Conservation (phyloP, 805 yeast species). For the Starmera quercuum region DNA sequence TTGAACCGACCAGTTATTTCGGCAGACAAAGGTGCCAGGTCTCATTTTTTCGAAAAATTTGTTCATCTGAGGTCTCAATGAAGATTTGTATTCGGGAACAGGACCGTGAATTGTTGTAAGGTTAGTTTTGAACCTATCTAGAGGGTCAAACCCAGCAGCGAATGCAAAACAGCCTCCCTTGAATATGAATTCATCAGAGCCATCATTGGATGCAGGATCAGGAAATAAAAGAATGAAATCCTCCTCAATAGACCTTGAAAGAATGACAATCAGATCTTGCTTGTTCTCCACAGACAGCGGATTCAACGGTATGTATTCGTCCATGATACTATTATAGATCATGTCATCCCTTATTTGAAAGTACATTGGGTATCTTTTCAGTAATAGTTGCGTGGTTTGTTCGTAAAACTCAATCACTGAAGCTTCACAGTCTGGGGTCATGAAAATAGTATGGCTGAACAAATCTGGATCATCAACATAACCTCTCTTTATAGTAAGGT, state of each 20-base stretch:
- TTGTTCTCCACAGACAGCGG: slow-evolving; percentile 16
- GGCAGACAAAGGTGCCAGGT: slow-evolving; percentile 46
- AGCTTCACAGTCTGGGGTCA: slow-evolving; percentile 21
- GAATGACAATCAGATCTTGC: slow-evolving; percentile 9
- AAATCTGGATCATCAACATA: slow-evolving; percentile 25
- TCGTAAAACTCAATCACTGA: slow-evolving; percentile 53
- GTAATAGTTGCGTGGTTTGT: slow-evolving; percentile 15
- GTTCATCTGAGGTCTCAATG: slow-evolving; percentile 57
- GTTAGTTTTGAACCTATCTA: slow-evolving; percentile 40
- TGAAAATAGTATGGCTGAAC: slow-evolving; percentile 26
- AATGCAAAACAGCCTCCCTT: slow-evolving; percentile 53
- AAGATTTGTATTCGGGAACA: slow-evolving; percentile 57
- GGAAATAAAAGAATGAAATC: slow-evolving; percentile 49
- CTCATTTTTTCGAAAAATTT: slow-evolving; percentile 52
- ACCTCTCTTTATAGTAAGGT: slow-evolving; percentile 32
- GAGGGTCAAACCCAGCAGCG: slow-evolving; percentile 71
- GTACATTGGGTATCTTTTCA: slow-evolving; percentile 18
- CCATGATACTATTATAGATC: slow-evolving; percentile 18
- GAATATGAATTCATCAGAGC: slow-evolving; percentile 49
- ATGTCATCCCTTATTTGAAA: slow-evolving; percentile 14
- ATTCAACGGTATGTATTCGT: slow-evolving; percentile 17
- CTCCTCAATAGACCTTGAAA: slow-evolving; percentile 43
- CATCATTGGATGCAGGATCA: slow-evolving; percentile 25
- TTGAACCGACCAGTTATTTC: slow-evolving; percentile 69
- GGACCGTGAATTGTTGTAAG: slow-evolving; percentile 60